Evolutionary conservation across 2,329 filamentous ascomycete species (phyloP), one percentile per base, ranked within the genome.

Genomic region (Aspergillus chevalieri): DNA sequence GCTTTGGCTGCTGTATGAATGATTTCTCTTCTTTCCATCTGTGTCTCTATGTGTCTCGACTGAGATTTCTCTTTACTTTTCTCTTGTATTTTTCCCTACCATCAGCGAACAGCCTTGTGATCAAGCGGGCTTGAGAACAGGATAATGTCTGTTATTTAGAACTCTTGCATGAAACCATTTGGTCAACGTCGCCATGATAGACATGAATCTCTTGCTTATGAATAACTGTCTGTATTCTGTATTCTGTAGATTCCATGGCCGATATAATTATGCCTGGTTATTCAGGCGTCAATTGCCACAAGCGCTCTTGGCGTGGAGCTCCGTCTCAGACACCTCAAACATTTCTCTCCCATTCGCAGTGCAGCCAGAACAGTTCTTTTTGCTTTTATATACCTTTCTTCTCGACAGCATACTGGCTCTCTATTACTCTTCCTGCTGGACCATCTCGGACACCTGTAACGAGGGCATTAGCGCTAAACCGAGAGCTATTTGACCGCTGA

Each of bases 101-200:
- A 53, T 50, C 43, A 50, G 54, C 39, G 45, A 49, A 49, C 36
- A 30, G 26, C 10, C 26, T 45, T 52, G 55, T 57, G 55, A 59
- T 59, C 57, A 59, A 60, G 58, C 58, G 45, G 58, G 58, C 57
- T 60, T 60, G 58, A 59, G 49, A 57, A 52, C 55, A 53, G 50
- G 47, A 49, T 52, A 53, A 53, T 59, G 50, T 51, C 55, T 58
- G 57, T 58, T 53, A 59, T 50, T 52, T 52, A 52, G 46, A 52
- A 36, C 19, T 45, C 34, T 53, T 49, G 52, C 49, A 53, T 51
- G 44, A 46, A 41, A 52, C 39, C 33, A 47, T 17, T 47, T 44
- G 42, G n/a, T 39, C 17, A 26, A 47, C 39, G 28, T 19, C 17
- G 38, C 17, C 17, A 41, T 19, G 38, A 41, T 41, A 15, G 34